Base-by-base conservation (phyloP, 805 yeast genomes). In the Candida krabiensis region DNA sequence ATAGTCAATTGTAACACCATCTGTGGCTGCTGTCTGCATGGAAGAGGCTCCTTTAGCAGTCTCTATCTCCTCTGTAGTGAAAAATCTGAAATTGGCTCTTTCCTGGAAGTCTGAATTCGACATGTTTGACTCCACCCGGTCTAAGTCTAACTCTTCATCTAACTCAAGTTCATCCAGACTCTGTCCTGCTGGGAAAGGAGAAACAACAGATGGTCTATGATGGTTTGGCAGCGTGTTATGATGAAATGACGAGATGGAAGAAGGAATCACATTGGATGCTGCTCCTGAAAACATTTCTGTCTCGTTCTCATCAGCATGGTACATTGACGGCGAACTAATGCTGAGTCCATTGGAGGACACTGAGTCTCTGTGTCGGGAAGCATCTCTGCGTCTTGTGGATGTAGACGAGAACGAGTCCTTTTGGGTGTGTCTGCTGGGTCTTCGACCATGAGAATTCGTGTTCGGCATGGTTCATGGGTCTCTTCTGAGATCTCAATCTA, bases 1-100 rank as follows among this genome's bases (percentile, higher is more conserved):
- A 53, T 80, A 85, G 55, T 85, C 93, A 16, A 84, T 75, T 0
- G 75, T 73, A 22, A 72, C 69, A 15, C 50, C 56, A 12, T 44
- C 43, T 12, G 45, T 35, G 15, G 39, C 32, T 9, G 38, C 49
- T 6, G 42, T 21, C 44, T 80, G 86, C 49, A 83, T 57, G 2
- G 91, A 83, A 2, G 96, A 86, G 1, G 91, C 67, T 32, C 96
- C 96, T 37, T 86, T 93, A 0, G 98, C 97, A 35, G 74, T 70
- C 52, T 84, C 90, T 31, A 91, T 82, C 49, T 88, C 93, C 39
- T 85, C 87, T 4, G 83, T 70, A 9, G 91, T 79, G 62, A 91
- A 91, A 58, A 90, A 91, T 44, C 79, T 75, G 66, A 93, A 91
- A 38, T 80, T 69, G 11, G 68, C 56, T 13, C 66, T 43, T 33